Evolutionary conservation across 1,139 yeast genomes (phyloP).

Genomic region (Kodamaea fungicola): DNA sequence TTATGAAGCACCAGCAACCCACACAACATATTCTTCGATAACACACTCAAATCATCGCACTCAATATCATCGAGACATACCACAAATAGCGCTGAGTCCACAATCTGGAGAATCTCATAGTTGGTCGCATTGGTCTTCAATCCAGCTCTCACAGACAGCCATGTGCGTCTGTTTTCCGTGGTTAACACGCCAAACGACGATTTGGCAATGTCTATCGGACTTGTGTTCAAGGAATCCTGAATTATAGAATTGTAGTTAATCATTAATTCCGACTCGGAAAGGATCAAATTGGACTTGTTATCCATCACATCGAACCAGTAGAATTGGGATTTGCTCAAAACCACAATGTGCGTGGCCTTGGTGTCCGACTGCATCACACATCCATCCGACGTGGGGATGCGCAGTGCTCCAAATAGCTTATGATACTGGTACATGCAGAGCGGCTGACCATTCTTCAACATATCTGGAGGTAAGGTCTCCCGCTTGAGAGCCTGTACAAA

Average conservation of each 20-base stretch:
- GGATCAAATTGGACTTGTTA: slow-evolving; percentile 60
- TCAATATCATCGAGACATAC: slow-evolving; percentile 79
- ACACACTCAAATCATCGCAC: slow-evolving; percentile 61
- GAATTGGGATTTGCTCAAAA: slow-evolving; percentile 82
- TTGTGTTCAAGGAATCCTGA: slow-evolving; percentile 62
- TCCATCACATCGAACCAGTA: slow-evolving; percentile 93
- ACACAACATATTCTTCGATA: slow-evolving; percentile 81
- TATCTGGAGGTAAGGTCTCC: slow-evolving; percentile 73
- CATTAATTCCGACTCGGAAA: slow-evolving; percentile 71
- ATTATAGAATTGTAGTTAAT: slow-evolving; percentile 73
- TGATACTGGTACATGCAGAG: slow-evolving; percentile 90
- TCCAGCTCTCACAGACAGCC: slow-evolving; percentile 72
- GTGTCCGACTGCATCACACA: slow-evolving; percentile 83
- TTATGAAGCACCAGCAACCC: slow-evolving; percentile 76
- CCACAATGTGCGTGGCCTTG: slow-evolving; percentile 74
- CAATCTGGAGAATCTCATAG: slow-evolving; percentile 65
- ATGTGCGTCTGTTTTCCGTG: slow-evolving; percentile 79
- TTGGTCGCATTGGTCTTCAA: slow-evolving; percentile 45
- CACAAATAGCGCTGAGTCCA: slow-evolving; percentile 78
- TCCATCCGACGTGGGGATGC: slow-evolving; percentile 76
- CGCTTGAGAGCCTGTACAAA: slow-evolving; percentile 76
- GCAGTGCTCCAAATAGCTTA: slow-evolving; percentile 78
- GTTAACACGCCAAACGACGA: slow-evolving; percentile 87
- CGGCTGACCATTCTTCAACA: slow-evolving; percentile 58
- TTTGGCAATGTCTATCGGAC: slow-evolving; percentile 66